These are phyloP conservation scores for Picochlorum sp. DNA, from an alignment of 139 green algal genomes.

Conservation along the genomic window DNA sequence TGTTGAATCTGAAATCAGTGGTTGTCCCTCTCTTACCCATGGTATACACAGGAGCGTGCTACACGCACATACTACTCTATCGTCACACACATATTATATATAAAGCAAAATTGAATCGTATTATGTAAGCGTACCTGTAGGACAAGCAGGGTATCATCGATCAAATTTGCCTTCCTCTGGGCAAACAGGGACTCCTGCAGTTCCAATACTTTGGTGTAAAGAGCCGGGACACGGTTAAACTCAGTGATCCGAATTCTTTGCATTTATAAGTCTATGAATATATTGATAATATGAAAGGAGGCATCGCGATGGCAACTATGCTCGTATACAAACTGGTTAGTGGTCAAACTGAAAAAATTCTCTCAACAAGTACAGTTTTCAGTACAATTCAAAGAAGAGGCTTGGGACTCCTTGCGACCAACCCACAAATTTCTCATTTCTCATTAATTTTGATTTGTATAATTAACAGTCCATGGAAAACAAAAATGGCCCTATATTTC, in stretches of 20 bases:
- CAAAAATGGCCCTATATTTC: too few species aligned
- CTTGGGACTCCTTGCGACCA: neutral
- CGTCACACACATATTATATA: neutral
- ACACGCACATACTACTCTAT: slow-evolving; percentile 8
- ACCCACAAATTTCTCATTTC: neutral
- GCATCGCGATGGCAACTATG: too few species aligned
- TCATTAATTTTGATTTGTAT: too few species aligned
- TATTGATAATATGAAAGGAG: too few species aligned
- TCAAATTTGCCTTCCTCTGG: slow-evolving; percentile 4
- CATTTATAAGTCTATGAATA: too few species aligned
- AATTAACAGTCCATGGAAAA: too few species aligned
- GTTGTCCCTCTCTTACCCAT: slow-evolving; percentile 68
- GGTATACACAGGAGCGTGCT: slow-evolving; percentile 74
- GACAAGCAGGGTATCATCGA: slow-evolving; percentile 44
- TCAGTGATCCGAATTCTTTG: neutral
- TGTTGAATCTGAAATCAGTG: slow-evolving; percentile 36
- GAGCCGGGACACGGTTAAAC: slow-evolving; percentile 8
- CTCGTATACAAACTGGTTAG: too few species aligned
- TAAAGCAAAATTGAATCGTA: too few species aligned
- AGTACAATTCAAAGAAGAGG: too few species aligned
- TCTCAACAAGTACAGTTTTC: too few species aligned
- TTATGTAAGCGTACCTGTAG: slow-evolving; percentile 28
- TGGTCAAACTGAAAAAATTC: too few species aligned
- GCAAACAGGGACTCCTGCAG: slow-evolving; percentile 30
- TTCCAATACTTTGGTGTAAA: slow-evolving; percentile 11